Evolutionary conservation across 352 stramenopile species (phyloP), one percentile per base, ranked within the genome.

Genomic region (Pythium angustatum): DNA sequence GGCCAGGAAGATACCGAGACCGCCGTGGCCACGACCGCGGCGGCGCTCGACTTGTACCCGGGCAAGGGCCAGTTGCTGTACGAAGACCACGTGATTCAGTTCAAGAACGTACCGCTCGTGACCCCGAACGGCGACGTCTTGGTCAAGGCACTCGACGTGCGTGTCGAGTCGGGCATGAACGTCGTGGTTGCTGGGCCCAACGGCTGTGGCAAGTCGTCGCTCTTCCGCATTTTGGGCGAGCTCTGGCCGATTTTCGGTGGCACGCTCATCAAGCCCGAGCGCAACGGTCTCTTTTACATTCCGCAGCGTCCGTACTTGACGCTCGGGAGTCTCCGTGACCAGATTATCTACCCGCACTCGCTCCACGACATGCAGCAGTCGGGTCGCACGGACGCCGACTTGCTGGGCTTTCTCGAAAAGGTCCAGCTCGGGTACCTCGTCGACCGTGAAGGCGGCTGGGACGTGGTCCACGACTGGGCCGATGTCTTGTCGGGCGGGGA

Each of bases 251-350:
- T 96, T 45, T 91, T 89, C 62, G 83, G 83, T 12, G 85, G 85
- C 34, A 79, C 67, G 52, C 60, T 96, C 34, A 89, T 83, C 34
- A 95, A 95, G 65, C 88, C 88, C 6, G 72, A 81, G 47, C 82
- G 80, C 54, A 91, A 88, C 55, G 80, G 84, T 15, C 67, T 96
- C n/a, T 96, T 97, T 71, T 97, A 97, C 78, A 92, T 97, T 36
- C 88, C 88, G 0, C 90, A 97, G 69, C 83, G 87, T 10, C 89
- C 90, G 33, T 97, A 97, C 66, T 62, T 96, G 66, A 92, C 81
- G 50, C 71, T 97, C 27, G 90, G 90, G 12, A 88, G 77, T 19
- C 82, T 97, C 45, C 80, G 90, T 14, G 90, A 96, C 57, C 89
- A 97, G 67, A 85, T 97, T 49, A 89, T 96, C 38, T 97, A 97